phyloP scores from a whole-genome alignment of 192 early-diverging fungal genomes.

The Coemansia guatemalensis region DNA sequence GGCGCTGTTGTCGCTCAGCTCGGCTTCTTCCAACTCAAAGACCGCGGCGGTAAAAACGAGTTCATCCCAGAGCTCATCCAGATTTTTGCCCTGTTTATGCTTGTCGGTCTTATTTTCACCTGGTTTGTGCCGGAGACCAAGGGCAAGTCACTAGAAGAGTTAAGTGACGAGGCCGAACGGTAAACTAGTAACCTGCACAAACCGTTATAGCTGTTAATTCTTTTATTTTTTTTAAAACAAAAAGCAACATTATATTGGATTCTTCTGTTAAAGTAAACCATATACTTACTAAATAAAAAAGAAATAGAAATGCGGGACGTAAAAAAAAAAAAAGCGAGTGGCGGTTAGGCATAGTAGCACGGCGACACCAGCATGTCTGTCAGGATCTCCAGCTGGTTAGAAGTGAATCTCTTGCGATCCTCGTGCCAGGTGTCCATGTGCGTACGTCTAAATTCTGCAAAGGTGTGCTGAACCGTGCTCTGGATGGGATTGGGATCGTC shows the following conservation, averaged over 20 bases:
- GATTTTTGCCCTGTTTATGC: constrained; percentile 77
- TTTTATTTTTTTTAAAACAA: not conserved
- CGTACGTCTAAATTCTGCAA: constrained; percentile 92
- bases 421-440: constrained; percentile 96
- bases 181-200: not conserved
- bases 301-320: not conserved
- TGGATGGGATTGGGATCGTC: constrained; percentile 84
- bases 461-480: constrained; percentile 80
- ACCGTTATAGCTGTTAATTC: not conserved
- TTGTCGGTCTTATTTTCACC: constrained; percentile 62
- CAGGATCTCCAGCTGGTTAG: constrained; percentile 74
- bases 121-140: constrained; percentile 55
- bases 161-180: constrained; percentile 42
- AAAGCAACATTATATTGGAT: not conserved
- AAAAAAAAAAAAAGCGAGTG: not conserved
- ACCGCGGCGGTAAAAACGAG: constrained; percentile 63
- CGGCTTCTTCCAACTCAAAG: constrained; percentile 69
- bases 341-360: constrained; percentile 73
- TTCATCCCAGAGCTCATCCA: constrained; percentile 63
- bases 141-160: constrained; percentile 53
- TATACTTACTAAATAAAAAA: not conserved
- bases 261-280: not conserved
- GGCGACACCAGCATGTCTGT: constrained; percentile 89
- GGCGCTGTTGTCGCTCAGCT: constrained; percentile 76
- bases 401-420: constrained; percentile 73